Base-by-base conservation (phyloP, 192 early-diverging fungal species). In the Linnemannia hyalina region DNA sequence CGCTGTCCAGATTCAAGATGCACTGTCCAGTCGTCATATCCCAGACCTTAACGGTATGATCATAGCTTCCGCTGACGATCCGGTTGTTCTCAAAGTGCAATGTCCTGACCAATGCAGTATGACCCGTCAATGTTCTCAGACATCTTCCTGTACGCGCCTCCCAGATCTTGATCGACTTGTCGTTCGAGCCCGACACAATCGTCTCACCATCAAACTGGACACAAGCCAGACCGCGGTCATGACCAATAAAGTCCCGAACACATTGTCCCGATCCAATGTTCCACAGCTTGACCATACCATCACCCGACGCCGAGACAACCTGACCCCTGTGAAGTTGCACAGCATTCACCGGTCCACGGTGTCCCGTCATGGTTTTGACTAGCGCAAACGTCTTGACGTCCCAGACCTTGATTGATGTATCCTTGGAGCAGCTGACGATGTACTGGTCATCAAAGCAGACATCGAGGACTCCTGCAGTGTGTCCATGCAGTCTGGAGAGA, bases 11-110 rank as follows among this genome's bases (percentile, higher is more conserved):
- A 82, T 96, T 93, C 68, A 95, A 73, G 42, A 96, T 82, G 71
- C 97, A 93, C 69, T 95, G 81, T 18, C 97, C 97, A 5, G 95
- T 93, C 18, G 90, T 87, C 65, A 95, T 88, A 86, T 99, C 96
- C 99, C 98, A 99, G 32, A 99, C 95, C 83, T 97, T 96, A 75
- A 99, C 95, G 1, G 95, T 94, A 80, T 98, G 94, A 88, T 99
- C 98, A 83, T 99, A 99, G 35, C 95, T 95, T 5, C 98, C 98
- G 46, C 93, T 95, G 3, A 99, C 97, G 70, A 98, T 95, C 47
- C 93, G 89, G 41, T 96, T 91, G 7, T 94, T 88, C 70, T 96
- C 95, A 87, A 94, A 98, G 78, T 96, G 94, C 38, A 99, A 83
- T 7, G 98, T 98, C 74, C 98, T 93, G 23, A 97, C 96, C 26